Percentiles rank a stretch among this genome's conserved stretches.
phyloP scores from a whole-genome alignment of 1,284 basidiomycete genomes.

The Schizopora paradoxa region DNA sequence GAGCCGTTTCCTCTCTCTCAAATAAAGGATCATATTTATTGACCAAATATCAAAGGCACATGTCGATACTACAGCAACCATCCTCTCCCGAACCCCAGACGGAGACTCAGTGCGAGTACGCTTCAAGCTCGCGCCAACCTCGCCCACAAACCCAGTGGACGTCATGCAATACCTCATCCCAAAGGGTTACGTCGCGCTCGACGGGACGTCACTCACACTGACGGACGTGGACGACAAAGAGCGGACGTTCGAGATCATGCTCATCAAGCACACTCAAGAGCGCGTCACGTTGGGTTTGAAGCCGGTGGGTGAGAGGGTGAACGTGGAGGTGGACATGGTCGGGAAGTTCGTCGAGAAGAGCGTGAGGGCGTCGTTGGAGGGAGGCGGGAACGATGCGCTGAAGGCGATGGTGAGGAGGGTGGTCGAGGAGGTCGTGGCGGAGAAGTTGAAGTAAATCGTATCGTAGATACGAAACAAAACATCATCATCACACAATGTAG shows the following conservation, averaged over 20 bases:
- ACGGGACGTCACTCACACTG: constrained; percentile 91
- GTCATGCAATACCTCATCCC: constrained; percentile 83
- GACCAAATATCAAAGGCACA: constrained; percentile 60
- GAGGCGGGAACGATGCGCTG: constrained; percentile 50
- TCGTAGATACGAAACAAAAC: no score
- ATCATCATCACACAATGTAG: background rate
- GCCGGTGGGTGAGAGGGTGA: constrained; percentile 75
- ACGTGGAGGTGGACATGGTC: constrained; percentile 93
- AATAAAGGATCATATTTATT: constrained; percentile 4
- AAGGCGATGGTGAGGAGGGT: constrained; percentile 62
- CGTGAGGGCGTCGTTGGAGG: constrained; percentile 67
- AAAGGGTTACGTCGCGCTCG: constrained; percentile 96
- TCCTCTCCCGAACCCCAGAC: constrained; percentile 65
- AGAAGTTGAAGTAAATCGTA: no score
- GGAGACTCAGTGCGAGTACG: constrained; percentile 84
- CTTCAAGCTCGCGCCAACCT: constrained; percentile 70
- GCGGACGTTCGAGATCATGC: constrained; percentile 85
- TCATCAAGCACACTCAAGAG: constrained; percentile 91
- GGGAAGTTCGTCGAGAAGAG: constrained; percentile 85
- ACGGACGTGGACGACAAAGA: constrained; percentile 74
- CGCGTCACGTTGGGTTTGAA: constrained; percentile 84
- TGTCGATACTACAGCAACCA: constrained; percentile 84
- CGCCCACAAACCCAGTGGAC: constrained; percentile 48
- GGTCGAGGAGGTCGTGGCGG: constrained; percentile 61
- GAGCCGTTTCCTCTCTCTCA: constrained; percentile 3